phyloP scores from a whole-genome alignment of 257 asterid species.

The Nicotiana tabacum region DNA sequence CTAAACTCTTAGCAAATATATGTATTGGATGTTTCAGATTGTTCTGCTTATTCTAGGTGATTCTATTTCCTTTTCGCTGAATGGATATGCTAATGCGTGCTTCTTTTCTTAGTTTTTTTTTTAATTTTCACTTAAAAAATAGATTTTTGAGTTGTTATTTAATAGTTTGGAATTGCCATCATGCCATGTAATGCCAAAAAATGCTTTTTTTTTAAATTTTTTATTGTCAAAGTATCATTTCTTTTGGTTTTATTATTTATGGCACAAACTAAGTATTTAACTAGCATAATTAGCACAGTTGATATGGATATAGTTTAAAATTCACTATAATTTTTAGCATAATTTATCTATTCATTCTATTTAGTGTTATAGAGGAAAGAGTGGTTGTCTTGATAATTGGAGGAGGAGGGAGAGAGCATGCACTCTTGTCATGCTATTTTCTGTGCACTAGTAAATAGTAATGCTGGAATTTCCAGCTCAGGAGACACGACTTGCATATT shows the following conservation, averaged over 20 bases:
- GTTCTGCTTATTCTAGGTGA: not conserved
- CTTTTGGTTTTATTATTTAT: not conserved
- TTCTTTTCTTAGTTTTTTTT: not conserved
- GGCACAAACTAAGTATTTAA: not conserved
- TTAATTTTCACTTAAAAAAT: not conserved
- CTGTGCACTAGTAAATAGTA: constrained; percentile 67
- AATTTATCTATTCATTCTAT: not conserved
- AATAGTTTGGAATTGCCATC: not conserved
- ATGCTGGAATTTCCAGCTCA: constrained; percentile 74
- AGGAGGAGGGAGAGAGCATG: constrained; percentile 97
- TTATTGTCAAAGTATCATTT: not conserved
- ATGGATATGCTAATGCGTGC: not conserved
- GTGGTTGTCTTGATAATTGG: constrained; percentile 86
- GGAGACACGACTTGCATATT: constrained; percentile 83
- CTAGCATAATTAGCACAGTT: not conserved
- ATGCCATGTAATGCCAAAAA: not conserved
- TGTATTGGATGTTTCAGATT: not conserved
- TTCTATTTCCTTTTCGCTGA: not conserved
- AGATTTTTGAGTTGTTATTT: not conserved
- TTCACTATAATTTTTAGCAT: not conserved
- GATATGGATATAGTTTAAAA: not conserved
- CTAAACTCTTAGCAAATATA: not conserved
- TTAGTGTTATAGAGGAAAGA: constrained; percentile 48
- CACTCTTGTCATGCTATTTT: constrained; percentile 82
- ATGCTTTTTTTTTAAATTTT: too few species aligned